A percentile compares a stretch with the other conserved stretches of the same genome.
These are phyloP conservation scores for Dothistroma septosporum DNA, from an alignment of 2,329 filamentous ascomycete species.

Conservation along the genomic window DNA sequence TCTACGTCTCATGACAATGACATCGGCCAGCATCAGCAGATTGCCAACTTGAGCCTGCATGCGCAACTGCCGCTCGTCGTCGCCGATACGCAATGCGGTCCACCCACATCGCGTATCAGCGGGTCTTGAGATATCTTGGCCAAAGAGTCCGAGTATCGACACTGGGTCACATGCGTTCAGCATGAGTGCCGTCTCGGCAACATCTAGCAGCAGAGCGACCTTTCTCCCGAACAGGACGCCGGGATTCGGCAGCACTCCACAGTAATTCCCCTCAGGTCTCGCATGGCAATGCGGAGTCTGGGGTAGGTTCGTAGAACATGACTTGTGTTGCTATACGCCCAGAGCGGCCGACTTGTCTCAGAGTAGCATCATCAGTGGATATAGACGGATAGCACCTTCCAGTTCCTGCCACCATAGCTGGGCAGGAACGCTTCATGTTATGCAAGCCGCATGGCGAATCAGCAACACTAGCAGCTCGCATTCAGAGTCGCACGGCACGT, in stretches of 20 bases:
- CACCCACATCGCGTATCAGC: not conserved
- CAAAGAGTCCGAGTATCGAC: not conserved
- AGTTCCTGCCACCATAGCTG: not conserved
- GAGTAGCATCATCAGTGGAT: not conserved
- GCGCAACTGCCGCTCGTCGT: conserved; percentile 4
- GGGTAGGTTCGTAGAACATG: not conserved
- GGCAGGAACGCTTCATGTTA: not conserved
- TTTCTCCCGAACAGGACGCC: not conserved
- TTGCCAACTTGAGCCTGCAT: not conserved
- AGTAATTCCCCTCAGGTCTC: not conserved
- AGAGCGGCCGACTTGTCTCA: no score
- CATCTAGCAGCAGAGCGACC: not conserved
- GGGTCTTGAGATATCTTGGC: not conserved
- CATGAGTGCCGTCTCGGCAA: not conserved
- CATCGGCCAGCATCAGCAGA: not conserved
- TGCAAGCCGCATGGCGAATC: not conserved
- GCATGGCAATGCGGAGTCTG: not conserved
- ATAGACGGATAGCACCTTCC: not conserved
- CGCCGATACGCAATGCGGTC: not conserved
- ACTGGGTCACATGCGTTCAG: not conserved
- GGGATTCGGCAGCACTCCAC: not conserved
- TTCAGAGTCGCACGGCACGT: not conserved
- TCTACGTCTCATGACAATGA: no score
- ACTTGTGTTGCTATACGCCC: not conserved
- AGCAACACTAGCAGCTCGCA: not conserved